Percentiles rank a stretch among this genome's conserved stretches.
These are phyloP conservation scores for Casuarina cunninghamiana DNA, from an alignment of 306 rosid genomes.

Conservation along the genomic window DNA sequence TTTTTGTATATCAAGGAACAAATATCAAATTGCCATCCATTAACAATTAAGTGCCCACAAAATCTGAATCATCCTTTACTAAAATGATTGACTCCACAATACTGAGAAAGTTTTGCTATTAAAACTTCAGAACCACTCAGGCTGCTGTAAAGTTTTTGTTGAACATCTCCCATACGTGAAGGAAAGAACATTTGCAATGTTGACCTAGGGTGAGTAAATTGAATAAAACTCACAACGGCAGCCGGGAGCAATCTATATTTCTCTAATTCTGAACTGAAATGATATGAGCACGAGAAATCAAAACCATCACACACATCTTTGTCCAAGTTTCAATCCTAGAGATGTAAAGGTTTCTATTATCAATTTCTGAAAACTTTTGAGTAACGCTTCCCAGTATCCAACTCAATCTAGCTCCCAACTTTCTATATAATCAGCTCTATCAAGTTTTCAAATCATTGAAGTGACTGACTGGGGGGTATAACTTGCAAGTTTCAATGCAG, in stretches of 20 bases:
- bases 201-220: conserved; percentile 7
- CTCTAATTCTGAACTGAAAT: background rate
- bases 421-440: conserved; percentile 7
- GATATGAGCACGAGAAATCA: conserved; percentile 1
- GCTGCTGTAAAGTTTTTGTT: conserved; percentile 7
- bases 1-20: background rate
- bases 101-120: background rate
- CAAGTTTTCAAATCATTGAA: conserved; percentile 18
- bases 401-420: conserved; percentile 1
- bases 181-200: conserved; percentile 1
- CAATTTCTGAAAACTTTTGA: conserved; percentile 10
- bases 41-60: conserved; percentile 4
- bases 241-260: conserved; percentile 17
- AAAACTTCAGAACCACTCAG: background rate
- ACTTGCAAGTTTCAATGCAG: background rate
- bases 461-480: background rate
- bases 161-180: background rate
- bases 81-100: background rate
- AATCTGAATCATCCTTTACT: background rate
- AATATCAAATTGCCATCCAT: background rate
- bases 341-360: background rate
- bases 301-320: background rate
- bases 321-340: conserved; percentile 1
- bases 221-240: conserved; percentile 11
- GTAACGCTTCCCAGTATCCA: conserved; percentile 15